A percentile compares a stretch with the other conserved stretches of the same genome.
phyloP scores from a whole-genome alignment of 2,329 filamentous ascomycete species.

The Drechslerella coelobrocha region DNA sequence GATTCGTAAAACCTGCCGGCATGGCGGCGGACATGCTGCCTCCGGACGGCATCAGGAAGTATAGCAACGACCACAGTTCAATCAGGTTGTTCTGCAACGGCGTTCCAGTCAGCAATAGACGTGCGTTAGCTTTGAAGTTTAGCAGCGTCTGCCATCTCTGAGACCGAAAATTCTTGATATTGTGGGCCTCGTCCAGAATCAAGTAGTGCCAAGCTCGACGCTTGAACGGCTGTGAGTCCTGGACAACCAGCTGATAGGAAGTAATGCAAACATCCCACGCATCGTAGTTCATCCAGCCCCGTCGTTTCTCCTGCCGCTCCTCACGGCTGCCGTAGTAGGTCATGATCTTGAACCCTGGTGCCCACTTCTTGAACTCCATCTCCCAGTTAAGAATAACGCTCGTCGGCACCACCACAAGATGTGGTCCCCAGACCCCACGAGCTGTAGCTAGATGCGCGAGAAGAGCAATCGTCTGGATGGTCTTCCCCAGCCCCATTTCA shows the following conservation, averaged over 20 bases:
- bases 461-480: constrained; percentile 94
- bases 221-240: constrained; percentile 93
- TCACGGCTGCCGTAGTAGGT: constrained; percentile 95
- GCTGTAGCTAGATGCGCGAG: constrained; percentile 90
- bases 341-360: constrained; percentile 95
- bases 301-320: constrained; percentile 86
- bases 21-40: constrained; percentile 53
- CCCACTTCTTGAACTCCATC: constrained; percentile 99
- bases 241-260: constrained; percentile 92
- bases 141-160: constrained; percentile 95
- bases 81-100: constrained; percentile 96
- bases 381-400: constrained; percentile 99
- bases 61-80: constrained; percentile 94
- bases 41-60: constrained; percentile 93
- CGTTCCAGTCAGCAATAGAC: constrained; percentile 88
- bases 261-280: constrained; percentile 98
- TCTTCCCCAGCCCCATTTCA: constrained; percentile 96
- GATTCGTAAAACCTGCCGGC: constrained; percentile 76
- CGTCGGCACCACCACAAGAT: constrained; percentile 93
- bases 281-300: constrained; percentile 91
- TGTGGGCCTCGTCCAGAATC: constrained; percentile 97
- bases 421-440: constrained; percentile 92
- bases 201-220: constrained; percentile 95
- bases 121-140: constrained; percentile 86
- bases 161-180: constrained; percentile 99